phyloP scores from a whole-genome alignment of 75 land plant genomes.

The Chamaecyparis obtusa region DNA sequence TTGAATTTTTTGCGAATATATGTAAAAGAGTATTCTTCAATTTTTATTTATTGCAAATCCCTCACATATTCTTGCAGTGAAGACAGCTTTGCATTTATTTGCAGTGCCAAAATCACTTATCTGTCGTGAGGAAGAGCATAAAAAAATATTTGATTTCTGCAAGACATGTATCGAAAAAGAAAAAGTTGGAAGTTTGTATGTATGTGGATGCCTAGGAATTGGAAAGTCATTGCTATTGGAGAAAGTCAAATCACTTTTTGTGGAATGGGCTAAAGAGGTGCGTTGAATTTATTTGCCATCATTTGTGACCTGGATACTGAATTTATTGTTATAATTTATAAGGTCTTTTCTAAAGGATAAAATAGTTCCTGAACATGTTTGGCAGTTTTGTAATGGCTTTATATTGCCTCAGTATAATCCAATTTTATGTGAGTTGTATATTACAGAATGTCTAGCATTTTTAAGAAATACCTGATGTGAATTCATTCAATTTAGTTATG shows the following conservation, averaged over 20 bases:
- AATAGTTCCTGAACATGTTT: neutral
- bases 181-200: slow-evolving; percentile 79
- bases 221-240: slow-evolving; percentile 35
- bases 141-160: slow-evolving; percentile 66
- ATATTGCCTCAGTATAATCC: neutral
- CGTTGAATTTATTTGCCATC: neutral
- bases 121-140: slow-evolving; percentile 42
- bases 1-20: neutral
- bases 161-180: slow-evolving; percentile 59
- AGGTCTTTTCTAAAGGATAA: neutral
- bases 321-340: neutral
- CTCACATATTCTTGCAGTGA: no score
- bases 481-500: neutral
- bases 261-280: slow-evolving; percentile 71
- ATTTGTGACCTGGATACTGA: neutral
- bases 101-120: no score
- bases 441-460: neutral
- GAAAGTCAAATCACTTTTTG: slow-evolving; percentile 42
- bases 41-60: neutral
- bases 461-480: neutral
- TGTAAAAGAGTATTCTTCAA: neutral
- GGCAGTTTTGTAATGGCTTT: neutral
- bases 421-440: neutral
- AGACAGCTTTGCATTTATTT: no score
- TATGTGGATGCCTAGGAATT: slow-evolving; percentile 93